These are phyloP conservation scores for Linnemannia schmuckeri DNA, from an alignment of 192 early-diverging fungal genomes.

Conservation along the genomic window DNA sequence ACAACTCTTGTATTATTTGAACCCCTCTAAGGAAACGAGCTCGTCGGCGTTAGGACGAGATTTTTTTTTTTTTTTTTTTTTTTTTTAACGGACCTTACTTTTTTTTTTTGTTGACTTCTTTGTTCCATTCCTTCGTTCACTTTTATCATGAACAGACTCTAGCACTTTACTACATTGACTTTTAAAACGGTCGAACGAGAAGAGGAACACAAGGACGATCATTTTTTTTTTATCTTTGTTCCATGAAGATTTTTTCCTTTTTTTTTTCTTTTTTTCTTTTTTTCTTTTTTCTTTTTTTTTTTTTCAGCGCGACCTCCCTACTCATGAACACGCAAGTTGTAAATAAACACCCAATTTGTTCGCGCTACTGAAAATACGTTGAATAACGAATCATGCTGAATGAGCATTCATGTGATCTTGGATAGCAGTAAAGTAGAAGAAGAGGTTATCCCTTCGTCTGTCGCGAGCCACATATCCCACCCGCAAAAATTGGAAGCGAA, in stretches of 20 bases:
- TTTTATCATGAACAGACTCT: background rate
- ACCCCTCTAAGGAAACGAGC: background rate
- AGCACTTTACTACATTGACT: background rate
- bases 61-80: slow-evolving; percentile 22
- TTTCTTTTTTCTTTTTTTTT: background rate
- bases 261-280: background rate
- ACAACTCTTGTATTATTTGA: background rate
- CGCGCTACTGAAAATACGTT: background rate
- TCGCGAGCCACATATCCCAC: too few relatives aligned
- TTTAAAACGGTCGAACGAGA: background rate
- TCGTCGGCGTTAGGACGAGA: slow-evolving; percentile 1
- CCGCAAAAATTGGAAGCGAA: too few relatives aligned
- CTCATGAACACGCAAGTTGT: background rate
- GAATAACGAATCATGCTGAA: too few relatives aligned
- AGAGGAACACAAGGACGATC: background rate
- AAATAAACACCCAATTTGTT: slow-evolving; percentile 1
- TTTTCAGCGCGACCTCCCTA: background rate
- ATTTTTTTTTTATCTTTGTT: background rate
- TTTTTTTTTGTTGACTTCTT: slow-evolving; percentile 20
- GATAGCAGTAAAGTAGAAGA: too few relatives aligned
- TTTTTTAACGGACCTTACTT: background rate
- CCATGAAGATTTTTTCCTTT: background rate
- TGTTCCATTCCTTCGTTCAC: slow-evolving; percentile 4
- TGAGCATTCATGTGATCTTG: too few relatives aligned
- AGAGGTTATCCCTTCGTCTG: too few relatives aligned